phyloP scores from a whole-genome alignment of 192 early-diverging fungal genomes.

The Phycomyces blakesleeanus region DNA sequence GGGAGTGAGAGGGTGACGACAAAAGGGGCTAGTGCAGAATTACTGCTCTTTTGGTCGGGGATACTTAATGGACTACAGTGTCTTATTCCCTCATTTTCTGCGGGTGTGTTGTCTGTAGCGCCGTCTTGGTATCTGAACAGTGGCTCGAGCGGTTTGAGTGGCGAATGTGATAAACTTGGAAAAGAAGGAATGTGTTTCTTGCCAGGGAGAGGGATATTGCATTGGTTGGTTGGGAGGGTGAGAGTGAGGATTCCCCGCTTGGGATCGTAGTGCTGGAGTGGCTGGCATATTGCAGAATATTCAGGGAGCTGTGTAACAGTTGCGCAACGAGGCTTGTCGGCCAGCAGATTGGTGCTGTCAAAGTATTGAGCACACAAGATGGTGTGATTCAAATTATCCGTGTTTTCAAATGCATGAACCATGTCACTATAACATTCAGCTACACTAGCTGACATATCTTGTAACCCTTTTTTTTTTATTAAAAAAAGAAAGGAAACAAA shows the following conservation, averaged over 20 bases:
- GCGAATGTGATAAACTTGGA: neutral
- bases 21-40: neutral
- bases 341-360: neutral
- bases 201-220: neutral
- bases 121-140: neutral
- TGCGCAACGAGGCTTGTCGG: neutral
- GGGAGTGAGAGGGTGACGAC: constrained; percentile 41
- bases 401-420: constrained; percentile 44
- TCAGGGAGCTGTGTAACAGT: too few species aligned
- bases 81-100: neutral
- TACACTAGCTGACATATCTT: constrained; percentile 59
- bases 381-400: neutral
- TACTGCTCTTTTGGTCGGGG: neutral
- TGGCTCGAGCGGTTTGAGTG: neutral
- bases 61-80: neutral
- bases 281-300: neutral
- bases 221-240: neutral
- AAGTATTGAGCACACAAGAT: constrained; percentile 22
- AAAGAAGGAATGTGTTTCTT: neutral
- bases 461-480: constrained; percentile 49
- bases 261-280: constrained; percentile 2
- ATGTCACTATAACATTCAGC: constrained; percentile 52
- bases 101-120: neutral
- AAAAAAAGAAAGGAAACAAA: too few species aligned
- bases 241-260: constrained; percentile 7